Percentiles rank a stretch among this genome's conserved stretches.
Conservation (phyloP, 208 protist species). For the Trypanosoma lewisi region DNA sequence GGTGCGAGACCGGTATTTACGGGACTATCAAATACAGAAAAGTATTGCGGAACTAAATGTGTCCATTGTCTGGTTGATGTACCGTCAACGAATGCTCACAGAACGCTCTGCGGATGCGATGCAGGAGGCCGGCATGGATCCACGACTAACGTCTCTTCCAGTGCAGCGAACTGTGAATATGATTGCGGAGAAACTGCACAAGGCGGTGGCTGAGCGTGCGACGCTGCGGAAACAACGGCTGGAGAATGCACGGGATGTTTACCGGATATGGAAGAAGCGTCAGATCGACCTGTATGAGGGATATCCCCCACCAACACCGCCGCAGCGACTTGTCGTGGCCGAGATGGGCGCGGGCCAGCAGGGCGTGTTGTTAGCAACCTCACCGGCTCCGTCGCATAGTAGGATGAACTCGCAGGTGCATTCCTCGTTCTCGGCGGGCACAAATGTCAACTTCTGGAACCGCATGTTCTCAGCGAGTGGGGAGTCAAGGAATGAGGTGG, state of each 20-base stretch:
- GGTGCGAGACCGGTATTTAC: conserved; percentile 58
- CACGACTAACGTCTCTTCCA: conserved; percentile 56
- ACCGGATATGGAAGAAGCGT: conserved; percentile 72
- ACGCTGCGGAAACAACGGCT: conserved; percentile 49
- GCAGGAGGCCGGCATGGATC: conserved; percentile 54
- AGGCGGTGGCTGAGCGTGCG: conserved; percentile 37
- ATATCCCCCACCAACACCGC: conserved; percentile 31
- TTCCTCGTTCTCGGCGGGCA: background rate
- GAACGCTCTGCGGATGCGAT: conserved; percentile 70
- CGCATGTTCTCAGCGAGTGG: conserved; percentile 9
- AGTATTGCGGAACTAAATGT: conserved; percentile 56
- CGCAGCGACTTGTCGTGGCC: conserved; percentile 34
- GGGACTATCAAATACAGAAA: conserved; percentile 41
- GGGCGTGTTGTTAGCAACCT: background rate
- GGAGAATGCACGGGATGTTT: conserved; percentile 79
- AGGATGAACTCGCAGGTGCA: background rate
- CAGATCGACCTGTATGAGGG: conserved; percentile 75
- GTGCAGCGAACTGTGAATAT: conserved; percentile 57
- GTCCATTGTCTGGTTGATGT: conserved; percentile 55
- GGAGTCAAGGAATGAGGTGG: background rate
- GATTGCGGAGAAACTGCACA: conserved; percentile 47
- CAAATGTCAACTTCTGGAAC: conserved; percentile 1
- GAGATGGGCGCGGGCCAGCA: background rate
- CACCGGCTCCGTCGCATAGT: background rate
- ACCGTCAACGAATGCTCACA: conserved; percentile 58